Percentiles rank a stretch among this genome's conserved stretches.
Conservation (phyloP, 768 basidiomycete species). For the Russula emetica region DNA sequence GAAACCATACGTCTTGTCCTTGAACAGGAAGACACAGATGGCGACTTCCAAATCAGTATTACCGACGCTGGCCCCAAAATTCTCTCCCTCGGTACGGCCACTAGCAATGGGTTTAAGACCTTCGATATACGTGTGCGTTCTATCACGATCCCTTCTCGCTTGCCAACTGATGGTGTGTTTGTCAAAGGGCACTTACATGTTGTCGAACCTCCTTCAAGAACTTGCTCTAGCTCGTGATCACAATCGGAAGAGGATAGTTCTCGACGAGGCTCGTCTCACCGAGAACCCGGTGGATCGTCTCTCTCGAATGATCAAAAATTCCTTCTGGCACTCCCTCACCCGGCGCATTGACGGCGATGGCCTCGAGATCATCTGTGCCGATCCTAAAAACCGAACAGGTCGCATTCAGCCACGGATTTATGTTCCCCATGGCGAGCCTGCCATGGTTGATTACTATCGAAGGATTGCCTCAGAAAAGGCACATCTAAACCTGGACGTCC, state of each 20-base stretch:
- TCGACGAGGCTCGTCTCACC: conserved; percentile 96
- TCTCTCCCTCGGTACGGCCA: conserved; percentile 92
- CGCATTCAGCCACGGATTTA: conserved; percentile 91
- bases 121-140: conserved; percentile 84
- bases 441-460: conserved; percentile 94
- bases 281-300: conserved; percentile 98
- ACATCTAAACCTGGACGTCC: conserved; percentile 89
- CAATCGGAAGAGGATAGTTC: conserved; percentile 90
- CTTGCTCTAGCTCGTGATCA: conserved; percentile 95
- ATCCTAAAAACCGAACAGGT: conserved; percentile 94
- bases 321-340: conserved; percentile 97
- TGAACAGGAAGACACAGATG: conserved; percentile 97
- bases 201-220: conserved; percentile 98
- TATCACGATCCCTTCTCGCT: background rate
- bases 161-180: conserved; percentile 20
- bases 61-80: conserved; percentile 96
- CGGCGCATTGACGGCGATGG: conserved; percentile 96
- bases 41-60: conserved; percentile 93
- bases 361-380: conserved; percentile 93
- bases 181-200: conserved; percentile 93
- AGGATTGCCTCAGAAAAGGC: conserved; percentile 88
- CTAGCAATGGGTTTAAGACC: conserved; percentile 96
- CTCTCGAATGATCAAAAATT: conserved; percentile 95
- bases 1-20: conserved; percentile 95
- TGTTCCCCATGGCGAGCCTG: conserved; percentile 87